Conservation (phyloP, 495 filamentous ascomycete genomes). For the Podospora conica region DNA sequence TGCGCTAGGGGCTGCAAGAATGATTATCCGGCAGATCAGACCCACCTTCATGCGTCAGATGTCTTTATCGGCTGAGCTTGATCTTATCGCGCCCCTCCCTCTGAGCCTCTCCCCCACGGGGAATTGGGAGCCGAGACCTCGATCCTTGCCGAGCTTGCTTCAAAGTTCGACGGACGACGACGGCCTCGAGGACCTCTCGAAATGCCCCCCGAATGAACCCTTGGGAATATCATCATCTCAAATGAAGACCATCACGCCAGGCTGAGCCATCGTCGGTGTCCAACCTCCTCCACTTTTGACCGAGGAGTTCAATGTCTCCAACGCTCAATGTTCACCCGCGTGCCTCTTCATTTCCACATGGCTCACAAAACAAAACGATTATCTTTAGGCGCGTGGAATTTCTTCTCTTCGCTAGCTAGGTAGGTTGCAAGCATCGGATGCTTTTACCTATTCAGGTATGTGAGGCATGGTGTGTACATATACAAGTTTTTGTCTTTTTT, state of each 20-base stretch:
- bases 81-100: background rate
- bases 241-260: no score
- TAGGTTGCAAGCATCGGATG: background rate
- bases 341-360: background rate
- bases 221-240: no score
- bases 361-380: background rate
- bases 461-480: background rate
- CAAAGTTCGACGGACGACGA: no score
- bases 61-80: slow-evolving; percentile 3
- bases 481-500: background rate
- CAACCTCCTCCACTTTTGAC: background rate
- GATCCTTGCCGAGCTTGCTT: background rate
- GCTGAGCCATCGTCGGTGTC: background rate
- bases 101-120: background rate
- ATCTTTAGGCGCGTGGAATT: background rate
- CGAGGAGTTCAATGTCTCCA: background rate
- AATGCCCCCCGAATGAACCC: no score
- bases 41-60: background rate
- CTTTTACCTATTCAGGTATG: background rate
- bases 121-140: background rate
- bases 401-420: background rate
- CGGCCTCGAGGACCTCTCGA: no score
- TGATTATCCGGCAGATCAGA: slow-evolving; percentile 9
- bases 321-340: background rate
- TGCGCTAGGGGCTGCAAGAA: slow-evolving; percentile 26